Base-by-base conservation (phyloP, 768 basidiomycete genomes). In the Trametes elegans region DNA sequence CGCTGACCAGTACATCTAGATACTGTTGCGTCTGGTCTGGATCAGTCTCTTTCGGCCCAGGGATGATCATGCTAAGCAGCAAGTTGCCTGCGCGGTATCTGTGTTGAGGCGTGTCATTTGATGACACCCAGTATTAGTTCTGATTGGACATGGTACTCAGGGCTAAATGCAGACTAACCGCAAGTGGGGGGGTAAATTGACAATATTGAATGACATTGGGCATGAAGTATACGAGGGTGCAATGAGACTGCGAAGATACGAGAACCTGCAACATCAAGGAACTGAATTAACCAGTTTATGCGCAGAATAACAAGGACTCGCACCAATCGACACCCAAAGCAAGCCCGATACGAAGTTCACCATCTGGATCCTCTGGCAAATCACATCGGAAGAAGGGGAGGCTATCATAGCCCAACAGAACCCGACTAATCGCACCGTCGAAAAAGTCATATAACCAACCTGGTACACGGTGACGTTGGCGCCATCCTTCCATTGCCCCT, bases 161-260 rank as follows among this genome's bases (percentile, higher is more conserved):
- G n/a, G n/a, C n/a, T n/a, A 19, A 14, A 62, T 55, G 10, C 10
- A 23, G 8, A 59, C 64, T 41, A 59, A 71, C 62, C 67, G 53
- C 1, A 67, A 61, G 36, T 68, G 62, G 0, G 62, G 49, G 0
- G 64, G 66, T 0, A 74, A 59, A 39, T 74, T 73, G 23, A 66
- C 59, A 7, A 74, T 59, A 16, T 58, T 69, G 34, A 69, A 70
- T 0, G 70, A 75, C 40, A 70, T 69, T 0, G 71, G 71, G 29
- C 67, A 63, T 8, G 68, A 73, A 0, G 70, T 62, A 49, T 75
- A 71, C 0, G 71, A 74, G 1, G 71, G 69, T 0, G 70, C 62
- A 38, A 73, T 72, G 9, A 67, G 64, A 53, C 70, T 71, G 3
- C 63, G 64, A 0, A 73, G 58, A 43, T 74, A 72, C 0, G 70